Percentiles rank a stretch among this genome's conserved stretches.
Conservation (phyloP, 2,329 filamentous ascomycete genomes). For the Incumbomyces delicatus region DNA sequence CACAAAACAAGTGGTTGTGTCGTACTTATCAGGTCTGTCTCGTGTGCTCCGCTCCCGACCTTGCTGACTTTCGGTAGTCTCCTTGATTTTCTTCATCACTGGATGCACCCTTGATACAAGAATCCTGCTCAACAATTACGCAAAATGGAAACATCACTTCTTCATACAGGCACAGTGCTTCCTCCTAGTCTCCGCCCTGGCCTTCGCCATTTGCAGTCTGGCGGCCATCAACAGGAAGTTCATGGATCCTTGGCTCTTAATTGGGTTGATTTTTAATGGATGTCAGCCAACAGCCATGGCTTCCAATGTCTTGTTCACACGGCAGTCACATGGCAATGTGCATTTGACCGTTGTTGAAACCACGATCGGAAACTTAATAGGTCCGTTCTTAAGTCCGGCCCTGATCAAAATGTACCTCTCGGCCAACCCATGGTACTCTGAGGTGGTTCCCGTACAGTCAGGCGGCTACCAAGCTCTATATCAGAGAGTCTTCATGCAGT, state of each 20-base stretch:
- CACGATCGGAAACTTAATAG: slow-evolving; percentile 59
- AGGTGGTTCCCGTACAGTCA: slow-evolving; percentile 45
- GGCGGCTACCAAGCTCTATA: slow-evolving; percentile 54
- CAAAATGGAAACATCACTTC: slow-evolving; percentile 58
- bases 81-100: slow-evolving; percentile 61
- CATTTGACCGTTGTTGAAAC: slow-evolving; percentile 58
- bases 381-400: slow-evolving; percentile 57
- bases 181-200: slow-evolving; percentile 53
- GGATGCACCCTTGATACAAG: slow-evolving; percentile 57
- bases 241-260: slow-evolving; percentile 55
- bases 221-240: slow-evolving; percentile 39
- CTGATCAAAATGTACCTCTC: slow-evolving; percentile 54
- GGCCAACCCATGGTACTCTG: slow-evolving; percentile 43
- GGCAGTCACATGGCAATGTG: slow-evolving; percentile 57
- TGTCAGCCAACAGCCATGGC: slow-evolving; percentile 64
- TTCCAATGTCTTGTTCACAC: slow-evolving; percentile 65
- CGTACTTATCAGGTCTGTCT: slow-evolving; percentile 50
- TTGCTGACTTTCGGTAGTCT: slow-evolving; percentile 29
- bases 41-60: background rate
- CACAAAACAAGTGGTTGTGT: slow-evolving; percentile 42
- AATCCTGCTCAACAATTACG: slow-evolving; percentile 51
- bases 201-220: slow-evolving; percentile 47
- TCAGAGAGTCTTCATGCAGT: slow-evolving; percentile 55
- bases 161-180: slow-evolving; percentile 60
- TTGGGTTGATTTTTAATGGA: slow-evolving; percentile 58